Conservation (phyloP, 2,329 filamentous ascomycete genomes). For the Leptographium wingfieldii region DNA sequence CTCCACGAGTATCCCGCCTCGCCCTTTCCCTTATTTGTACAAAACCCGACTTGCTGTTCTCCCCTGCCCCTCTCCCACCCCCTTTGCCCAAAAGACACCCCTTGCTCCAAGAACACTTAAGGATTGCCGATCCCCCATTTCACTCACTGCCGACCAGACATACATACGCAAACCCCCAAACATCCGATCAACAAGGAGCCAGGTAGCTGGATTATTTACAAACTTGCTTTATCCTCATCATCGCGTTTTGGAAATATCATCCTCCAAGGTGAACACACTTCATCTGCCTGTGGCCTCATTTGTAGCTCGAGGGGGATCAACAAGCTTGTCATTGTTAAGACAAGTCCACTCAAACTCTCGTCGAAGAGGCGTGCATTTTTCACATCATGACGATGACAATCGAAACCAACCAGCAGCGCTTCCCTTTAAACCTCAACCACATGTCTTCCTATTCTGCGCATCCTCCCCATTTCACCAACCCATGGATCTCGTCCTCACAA, state of each 20-base stretch:
- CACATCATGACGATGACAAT: constrained; percentile 86
- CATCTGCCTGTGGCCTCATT: neutral
- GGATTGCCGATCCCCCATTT: constrained; percentile 45
- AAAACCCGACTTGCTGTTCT: constrained; percentile 1
- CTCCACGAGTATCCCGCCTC: neutral
- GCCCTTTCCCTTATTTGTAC: neutral
- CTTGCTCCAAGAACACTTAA: constrained; percentile 36
- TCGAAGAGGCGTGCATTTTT: neutral
- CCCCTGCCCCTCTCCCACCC: constrained; percentile 2
- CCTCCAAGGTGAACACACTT: neutral
- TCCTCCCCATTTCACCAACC: constrained; percentile 75
- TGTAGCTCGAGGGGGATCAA: neutral
- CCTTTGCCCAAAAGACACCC: constrained; percentile 5
- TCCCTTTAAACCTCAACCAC: constrained; percentile 67
- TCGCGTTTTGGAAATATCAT: neutral
- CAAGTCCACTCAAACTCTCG: neutral
- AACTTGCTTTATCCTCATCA: neutral
- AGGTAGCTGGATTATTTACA: neutral
- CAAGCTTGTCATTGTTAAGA: neutral
- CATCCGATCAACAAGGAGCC: neutral
- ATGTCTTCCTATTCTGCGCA: constrained; percentile 55
- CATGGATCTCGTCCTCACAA: constrained; percentile 57
- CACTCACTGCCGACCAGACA: neutral
- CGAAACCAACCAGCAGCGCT: constrained; percentile 75
- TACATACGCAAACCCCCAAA: neutral